These are phyloP conservation scores for Lizonia empirigonia DNA, from an alignment of 2,329 filamentous ascomycete species.

Conservation along the genomic window DNA sequence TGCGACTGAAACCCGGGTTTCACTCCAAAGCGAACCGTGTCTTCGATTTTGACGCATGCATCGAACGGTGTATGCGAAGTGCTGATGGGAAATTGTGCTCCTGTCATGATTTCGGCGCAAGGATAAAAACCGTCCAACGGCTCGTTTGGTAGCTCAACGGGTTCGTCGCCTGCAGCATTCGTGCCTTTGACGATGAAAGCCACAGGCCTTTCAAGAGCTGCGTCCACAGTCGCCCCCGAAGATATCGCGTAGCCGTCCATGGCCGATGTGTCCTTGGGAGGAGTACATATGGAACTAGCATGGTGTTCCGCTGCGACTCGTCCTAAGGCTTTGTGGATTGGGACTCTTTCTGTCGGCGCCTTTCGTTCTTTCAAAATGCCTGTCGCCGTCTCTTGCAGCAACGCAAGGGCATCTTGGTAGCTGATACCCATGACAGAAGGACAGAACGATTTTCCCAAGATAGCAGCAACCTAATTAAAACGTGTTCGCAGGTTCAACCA, in stretches of 20 bases:
- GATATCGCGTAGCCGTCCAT: constrained; percentile 19
- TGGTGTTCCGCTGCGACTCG: constrained; percentile 9
- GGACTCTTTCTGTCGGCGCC: neutral
- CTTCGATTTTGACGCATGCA: constrained; percentile 16
- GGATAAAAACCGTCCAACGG: constrained; percentile 4
- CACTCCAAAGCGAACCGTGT: neutral
- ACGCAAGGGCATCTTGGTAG: constrained; percentile 1
- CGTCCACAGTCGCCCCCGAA: constrained; percentile 12
- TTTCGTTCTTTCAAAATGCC: neutral
- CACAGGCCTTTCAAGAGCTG: constrained; percentile 3
- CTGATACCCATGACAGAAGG: constrained; percentile 1
- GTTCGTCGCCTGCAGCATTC: constrained; percentile 6
- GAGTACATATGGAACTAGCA: constrained; percentile 11
- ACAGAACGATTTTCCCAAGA: neutral
- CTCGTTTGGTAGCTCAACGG: neutral
- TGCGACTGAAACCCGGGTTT: neutral
- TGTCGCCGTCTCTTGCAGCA: neutral
- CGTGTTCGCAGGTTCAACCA: neutral
- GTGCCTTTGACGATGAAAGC: constrained; percentile 14
- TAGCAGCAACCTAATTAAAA: neutral
- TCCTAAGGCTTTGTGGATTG: constrained; percentile 8
- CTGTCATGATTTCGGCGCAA: constrained; percentile 19
- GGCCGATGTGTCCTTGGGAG: constrained; percentile 14
- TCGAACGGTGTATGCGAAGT: constrained; percentile 3
- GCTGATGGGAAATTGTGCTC: constrained; percentile 10